Evolutionary conservation across 257 asterid species (phyloP), one percentile per base, ranked within the genome.

Genomic region (Forsythia suspensa): DNA sequence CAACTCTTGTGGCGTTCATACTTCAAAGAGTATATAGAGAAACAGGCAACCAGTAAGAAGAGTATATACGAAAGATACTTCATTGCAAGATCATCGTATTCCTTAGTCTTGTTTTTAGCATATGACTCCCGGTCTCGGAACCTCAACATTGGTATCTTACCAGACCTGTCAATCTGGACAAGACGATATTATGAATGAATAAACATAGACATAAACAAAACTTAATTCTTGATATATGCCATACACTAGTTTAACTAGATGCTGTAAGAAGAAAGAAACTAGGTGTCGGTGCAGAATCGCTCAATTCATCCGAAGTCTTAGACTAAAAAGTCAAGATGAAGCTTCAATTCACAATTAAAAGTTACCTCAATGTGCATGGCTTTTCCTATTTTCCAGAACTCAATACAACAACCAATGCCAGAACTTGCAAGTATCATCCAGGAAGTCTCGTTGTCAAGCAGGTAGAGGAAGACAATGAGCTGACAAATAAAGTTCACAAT

Each of bases 341-440:
- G 67, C 70, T 74, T 66, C 51, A 67, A 61, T 48, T 43, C 77
- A 55, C 7, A 44, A 41, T 72, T 52, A 40, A 71, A 75, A 69
- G 52, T 38, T 87, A 95, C 98, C 97, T 95, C 99, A 80, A 93
- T 87, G 86, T 92, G 98, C 99, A 95, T 95, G 73, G 99, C 99
- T 86, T 95, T 95, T 86, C 98, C 99, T 73, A 95, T 95, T 89
- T 95, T 95, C 99, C 99, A 95, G 86, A 95, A 95, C 94, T 95
- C 99, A 83, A 95, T 95, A 85, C 97, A 92, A 90, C 97, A 91
- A 80, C 99, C 99, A 84, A 95, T 65, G 81, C 99, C 99, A 81
- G 99, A 92, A 87, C 99, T 95, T 80, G 94, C 98, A 77, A 95
- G 98, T 87, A 95, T 93, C 99, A 95, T 95, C 99, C 99, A 95